A percentile compares a stretch with the other conserved stretches of the same genome.
phyloP scores from a whole-genome alignment of 257 asterid species.

The Solanum sejunctum region DNA sequence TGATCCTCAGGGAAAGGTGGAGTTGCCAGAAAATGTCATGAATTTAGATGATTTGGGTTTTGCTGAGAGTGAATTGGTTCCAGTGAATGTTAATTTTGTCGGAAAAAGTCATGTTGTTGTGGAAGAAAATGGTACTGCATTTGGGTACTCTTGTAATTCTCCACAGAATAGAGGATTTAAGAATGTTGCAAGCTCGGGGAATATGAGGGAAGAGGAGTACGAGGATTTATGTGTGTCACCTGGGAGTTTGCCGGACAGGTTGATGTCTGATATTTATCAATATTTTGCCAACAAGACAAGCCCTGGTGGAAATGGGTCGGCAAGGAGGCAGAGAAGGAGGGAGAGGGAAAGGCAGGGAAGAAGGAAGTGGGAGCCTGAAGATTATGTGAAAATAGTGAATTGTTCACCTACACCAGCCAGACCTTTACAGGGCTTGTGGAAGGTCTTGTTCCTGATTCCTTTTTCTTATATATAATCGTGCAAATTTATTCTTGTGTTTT shows the following conservation, averaged over 20 bases:
- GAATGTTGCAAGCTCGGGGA: conserved; percentile 23
- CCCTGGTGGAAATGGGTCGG: conserved; percentile 61
- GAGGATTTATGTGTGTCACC: conserved; percentile 58
- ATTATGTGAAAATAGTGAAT: conserved; percentile 63
- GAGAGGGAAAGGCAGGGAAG: conserved; percentile 63
- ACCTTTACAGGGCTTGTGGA: conserved; percentile 95
- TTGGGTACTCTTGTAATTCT: conserved; percentile 16
- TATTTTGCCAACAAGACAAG: conserved; percentile 65
- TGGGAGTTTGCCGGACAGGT: conserved; percentile 39
- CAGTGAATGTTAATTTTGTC: conserved; percentile 53
- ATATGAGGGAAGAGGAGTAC: conserved; percentile 34
- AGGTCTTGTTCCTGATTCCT: conserved; percentile 31
- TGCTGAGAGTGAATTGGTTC: conserved; percentile 37
- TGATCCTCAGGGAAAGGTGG: conserved; percentile 50
- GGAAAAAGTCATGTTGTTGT: conserved; percentile 53
- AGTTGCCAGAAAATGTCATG: conserved; percentile 24
- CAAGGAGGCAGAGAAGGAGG: conserved; percentile 80
- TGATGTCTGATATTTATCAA: conserved; percentile 76
- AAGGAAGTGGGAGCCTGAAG: conserved; percentile 62
- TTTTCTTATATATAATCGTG: not conserved
- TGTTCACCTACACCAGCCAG: conserved; percentile 53
- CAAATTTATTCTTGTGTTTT: not conserved
- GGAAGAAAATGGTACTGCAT: conserved; percentile 39
- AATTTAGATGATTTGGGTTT: conserved; percentile 21
- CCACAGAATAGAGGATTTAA: conserved; percentile 5